These are phyloP conservation scores for Cutaneotrichosporon daszewskae DNA, from an alignment of 1,284 basidiomycete genomes.

Conservation along the genomic window DNA sequence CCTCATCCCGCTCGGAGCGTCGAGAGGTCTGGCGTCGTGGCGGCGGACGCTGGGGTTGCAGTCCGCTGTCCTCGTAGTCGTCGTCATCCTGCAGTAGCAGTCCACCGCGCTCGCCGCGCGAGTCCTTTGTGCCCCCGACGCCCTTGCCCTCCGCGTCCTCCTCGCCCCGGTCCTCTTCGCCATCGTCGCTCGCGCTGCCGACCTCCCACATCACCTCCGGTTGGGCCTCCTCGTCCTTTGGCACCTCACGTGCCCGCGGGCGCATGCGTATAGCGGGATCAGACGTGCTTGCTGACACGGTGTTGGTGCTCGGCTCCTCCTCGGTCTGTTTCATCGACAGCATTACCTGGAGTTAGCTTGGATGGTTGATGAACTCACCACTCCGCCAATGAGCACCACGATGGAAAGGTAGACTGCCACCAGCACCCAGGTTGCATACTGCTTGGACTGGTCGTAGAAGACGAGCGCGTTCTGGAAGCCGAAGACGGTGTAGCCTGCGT, in stretches of 20 bases:
- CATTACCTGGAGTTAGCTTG: conserved; percentile 30
- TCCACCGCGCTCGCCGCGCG: conserved; percentile 17
- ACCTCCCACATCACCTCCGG: conserved; percentile 15
- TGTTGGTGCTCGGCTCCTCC: conserved; percentile 11
- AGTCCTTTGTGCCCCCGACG: conserved; percentile 20
- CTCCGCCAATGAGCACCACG: conserved; percentile 73
- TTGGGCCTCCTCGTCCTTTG: not conserved
- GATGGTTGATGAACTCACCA: too few relatives aligned
- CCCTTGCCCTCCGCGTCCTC: conserved; percentile 25
- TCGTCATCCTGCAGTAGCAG: conserved; percentile 11
- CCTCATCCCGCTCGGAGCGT: too few relatives aligned
- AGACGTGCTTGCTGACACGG: conserved; percentile 6
- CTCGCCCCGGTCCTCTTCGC: conserved; percentile 31
- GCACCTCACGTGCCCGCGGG: conserved; percentile 10
- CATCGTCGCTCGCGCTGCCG: conserved; percentile 11
- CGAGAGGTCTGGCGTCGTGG: too few relatives aligned
- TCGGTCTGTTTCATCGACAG: conserved; percentile 42
- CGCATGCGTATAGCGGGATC: conserved; percentile 28
- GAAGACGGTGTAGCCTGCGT: conserved; percentile 59
- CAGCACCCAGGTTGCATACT: conserved; percentile 77
- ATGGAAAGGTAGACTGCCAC: conserved; percentile 82
- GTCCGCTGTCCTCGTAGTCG: conserved; percentile 10
- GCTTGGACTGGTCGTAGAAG: conserved; percentile 73
- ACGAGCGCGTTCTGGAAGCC: conserved; percentile 91
- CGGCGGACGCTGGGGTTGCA: too few relatives aligned